Percentiles rank a stretch among this genome's conserved stretches.
Conservation (phyloP, 1,139 yeast species). For the Zygosaccharomyces pseudobailii region DNA sequence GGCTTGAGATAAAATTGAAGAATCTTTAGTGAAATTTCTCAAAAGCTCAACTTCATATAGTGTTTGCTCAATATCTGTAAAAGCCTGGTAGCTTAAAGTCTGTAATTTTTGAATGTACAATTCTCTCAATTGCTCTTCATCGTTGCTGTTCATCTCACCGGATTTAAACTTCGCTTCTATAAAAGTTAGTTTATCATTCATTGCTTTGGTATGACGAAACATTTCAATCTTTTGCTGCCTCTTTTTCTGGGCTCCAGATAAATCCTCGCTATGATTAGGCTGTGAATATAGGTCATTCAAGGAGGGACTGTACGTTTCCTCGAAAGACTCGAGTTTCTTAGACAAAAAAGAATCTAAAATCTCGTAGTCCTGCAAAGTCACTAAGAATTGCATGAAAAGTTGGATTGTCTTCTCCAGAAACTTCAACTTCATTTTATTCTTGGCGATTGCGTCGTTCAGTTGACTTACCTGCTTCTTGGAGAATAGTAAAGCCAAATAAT, state of each 20-base stretch:
- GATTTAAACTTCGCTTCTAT: constrained; percentile 35
- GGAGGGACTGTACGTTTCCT: constrained; percentile 41
- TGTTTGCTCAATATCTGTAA: constrained; percentile 38
- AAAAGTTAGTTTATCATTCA: constrained; percentile 41
- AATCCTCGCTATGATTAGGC: constrained; percentile 21
- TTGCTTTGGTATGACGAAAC: constrained; percentile 55
- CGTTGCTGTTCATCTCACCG: constrained; percentile 35
- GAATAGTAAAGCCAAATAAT: constrained; percentile 41
- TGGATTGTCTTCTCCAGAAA: constrained; percentile 43
- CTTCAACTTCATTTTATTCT: constrained; percentile 34
- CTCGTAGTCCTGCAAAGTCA: constrained; percentile 39
- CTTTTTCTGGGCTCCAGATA: constrained; percentile 46
- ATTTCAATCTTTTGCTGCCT: constrained; percentile 71
- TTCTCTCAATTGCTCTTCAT: constrained; percentile 55
- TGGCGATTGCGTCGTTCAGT: constrained; percentile 10
- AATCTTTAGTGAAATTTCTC: constrained; percentile 24
- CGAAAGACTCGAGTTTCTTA: constrained; percentile 40
- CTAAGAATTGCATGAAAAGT: constrained; percentile 44
- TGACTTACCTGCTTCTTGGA: constrained; percentile 32
- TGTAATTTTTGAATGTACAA: constrained; percentile 53
- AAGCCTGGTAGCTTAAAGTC: constrained; percentile 48
- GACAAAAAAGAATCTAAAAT: constrained; percentile 41
- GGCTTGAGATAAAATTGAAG: constrained; percentile 5
- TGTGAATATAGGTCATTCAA: constrained; percentile 36
- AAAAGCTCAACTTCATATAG: constrained; percentile 29